These are phyloP conservation scores for Gremmenia infestans DNA, from an alignment of 2,329 filamentous ascomycete species.

Conservation along the genomic window DNA sequence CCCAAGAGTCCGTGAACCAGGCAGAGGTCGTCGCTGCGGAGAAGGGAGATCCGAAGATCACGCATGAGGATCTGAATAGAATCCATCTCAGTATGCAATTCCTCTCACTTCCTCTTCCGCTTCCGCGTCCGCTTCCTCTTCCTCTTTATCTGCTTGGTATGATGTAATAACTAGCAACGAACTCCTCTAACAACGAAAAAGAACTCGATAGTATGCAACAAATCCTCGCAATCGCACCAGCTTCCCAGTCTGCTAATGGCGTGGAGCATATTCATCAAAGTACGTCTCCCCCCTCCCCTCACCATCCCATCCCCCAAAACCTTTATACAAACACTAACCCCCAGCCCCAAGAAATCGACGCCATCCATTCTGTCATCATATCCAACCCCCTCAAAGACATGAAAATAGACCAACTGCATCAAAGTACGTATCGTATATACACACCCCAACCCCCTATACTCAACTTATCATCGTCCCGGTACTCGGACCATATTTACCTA, in stretches of 20 bases:
- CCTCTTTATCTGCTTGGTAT: too few species aligned
- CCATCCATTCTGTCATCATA: slow-evolving; percentile 2
- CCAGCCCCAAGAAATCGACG: slow-evolving; percentile 1
- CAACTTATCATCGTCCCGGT: too few species aligned
- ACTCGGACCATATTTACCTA: too few species aligned
- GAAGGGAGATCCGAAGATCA: not conserved
- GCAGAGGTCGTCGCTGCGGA: too few species aligned
- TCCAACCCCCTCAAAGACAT: not conserved
- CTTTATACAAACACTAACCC: not conserved
- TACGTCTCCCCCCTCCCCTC: not conserved
- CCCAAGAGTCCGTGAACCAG: not conserved
- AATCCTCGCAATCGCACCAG: not conserved
- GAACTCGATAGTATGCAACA: slow-evolving; percentile 8
- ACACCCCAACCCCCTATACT: too few species aligned
- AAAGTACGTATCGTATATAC: not conserved
- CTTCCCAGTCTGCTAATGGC: not conserved
- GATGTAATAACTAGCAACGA: not conserved
- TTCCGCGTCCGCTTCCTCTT: too few species aligned
- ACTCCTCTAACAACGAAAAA: not conserved
- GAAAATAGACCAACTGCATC: not conserved
- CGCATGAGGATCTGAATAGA: not conserved
- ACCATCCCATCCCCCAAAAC: too few species aligned
- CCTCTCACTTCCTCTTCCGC: not conserved
- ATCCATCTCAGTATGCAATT: slow-evolving; percentile 6
- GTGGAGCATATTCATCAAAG: slow-evolving; percentile 1